phyloP scores from a whole-genome alignment of 805 yeast genomes.

The Ogataea pini region DNA sequence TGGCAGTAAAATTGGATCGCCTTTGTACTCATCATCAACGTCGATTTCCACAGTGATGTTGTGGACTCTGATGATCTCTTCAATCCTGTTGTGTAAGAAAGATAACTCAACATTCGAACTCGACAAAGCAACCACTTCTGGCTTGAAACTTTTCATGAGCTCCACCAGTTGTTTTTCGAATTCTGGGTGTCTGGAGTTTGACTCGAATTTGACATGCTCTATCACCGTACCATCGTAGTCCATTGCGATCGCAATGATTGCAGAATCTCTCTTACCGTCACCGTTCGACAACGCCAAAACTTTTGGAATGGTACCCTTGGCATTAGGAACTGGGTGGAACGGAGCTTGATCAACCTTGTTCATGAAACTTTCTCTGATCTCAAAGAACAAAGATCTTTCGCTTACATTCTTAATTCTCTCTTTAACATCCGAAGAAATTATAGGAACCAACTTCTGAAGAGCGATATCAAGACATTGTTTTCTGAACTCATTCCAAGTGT shows the following conservation, averaged over 20 bases:
- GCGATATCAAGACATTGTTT: conserved; percentile 66
- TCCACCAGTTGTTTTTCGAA: conserved; percentile 66
- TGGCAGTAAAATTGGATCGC: conserved; percentile 47
- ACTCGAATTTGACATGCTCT: conserved; percentile 76
- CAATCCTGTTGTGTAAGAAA: conserved; percentile 55
- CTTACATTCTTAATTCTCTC: conserved; percentile 79
- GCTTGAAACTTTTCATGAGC: conserved; percentile 63
- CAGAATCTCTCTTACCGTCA: conserved; percentile 81
- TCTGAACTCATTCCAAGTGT: conserved; percentile 80
- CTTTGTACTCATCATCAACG: conserved; percentile 35
- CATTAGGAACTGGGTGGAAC: conserved; percentile 74
- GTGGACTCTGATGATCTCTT: conserved; percentile 56
- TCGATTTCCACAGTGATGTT: conserved; percentile 54
- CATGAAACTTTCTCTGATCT: conserved; percentile 69
- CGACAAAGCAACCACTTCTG: conserved; percentile 88
- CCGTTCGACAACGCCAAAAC: conserved; percentile 84
- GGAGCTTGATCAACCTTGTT: conserved; percentile 91
- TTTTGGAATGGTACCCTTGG: conserved; percentile 80
- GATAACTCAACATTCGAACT: conserved; percentile 81
- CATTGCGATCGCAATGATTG: conserved; percentile 77
- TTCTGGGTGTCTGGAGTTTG: conserved; percentile 61
- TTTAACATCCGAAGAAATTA: conserved; percentile 73
- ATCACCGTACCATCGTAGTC: conserved; percentile 79
- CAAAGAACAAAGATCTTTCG: conserved; percentile 65
- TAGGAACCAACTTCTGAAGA: conserved; percentile 62